Conservation (phyloP, 805 yeast species). For the Sugiyamaella qingdaonensis region DNA sequence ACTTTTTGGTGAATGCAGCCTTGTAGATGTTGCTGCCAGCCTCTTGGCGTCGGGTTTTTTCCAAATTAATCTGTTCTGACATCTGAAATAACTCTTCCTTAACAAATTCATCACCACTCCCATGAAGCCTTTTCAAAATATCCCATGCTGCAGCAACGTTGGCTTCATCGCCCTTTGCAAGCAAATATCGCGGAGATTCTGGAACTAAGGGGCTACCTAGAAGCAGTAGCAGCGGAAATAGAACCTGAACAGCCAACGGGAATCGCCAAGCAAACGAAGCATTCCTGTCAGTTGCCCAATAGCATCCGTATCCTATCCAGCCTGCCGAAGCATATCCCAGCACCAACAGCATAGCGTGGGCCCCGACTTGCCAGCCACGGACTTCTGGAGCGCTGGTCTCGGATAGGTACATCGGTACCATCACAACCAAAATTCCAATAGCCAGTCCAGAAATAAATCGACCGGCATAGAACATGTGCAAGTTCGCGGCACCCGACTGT, state of each 20-base stretch:
- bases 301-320: conserved; percentile 14
- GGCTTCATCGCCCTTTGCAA: conserved; percentile 1
- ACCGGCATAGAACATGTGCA: conserved; percentile 40
- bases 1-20: conserved; percentile 1
- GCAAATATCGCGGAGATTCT: conserved; percentile 8
- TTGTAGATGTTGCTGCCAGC: not conserved
- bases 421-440: conserved; percentile 47
- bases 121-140: not conserved
- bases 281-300: conserved; percentile 7
- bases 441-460: conserved; percentile 49
- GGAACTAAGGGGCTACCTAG: conserved; percentile 5
- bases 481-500: conserved; percentile 10
- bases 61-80: conserved; percentile 1
- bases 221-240: not conserved
- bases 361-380: conserved; percentile 25
- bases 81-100: conserved; percentile 9
- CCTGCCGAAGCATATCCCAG: conserved; percentile 10
- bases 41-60: not conserved
- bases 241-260: conserved; percentile 3
- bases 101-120: conserved; percentile 3
- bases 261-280: conserved; percentile 3
- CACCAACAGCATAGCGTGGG: conserved; percentile 11
- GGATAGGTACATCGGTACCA: conserved; percentile 49
- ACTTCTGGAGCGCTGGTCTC: conserved; percentile 37
- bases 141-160: not conserved